Base-by-base conservation (phyloP, 1,284 basidiomycete genomes). In the Clitocybe nebularis region DNA sequence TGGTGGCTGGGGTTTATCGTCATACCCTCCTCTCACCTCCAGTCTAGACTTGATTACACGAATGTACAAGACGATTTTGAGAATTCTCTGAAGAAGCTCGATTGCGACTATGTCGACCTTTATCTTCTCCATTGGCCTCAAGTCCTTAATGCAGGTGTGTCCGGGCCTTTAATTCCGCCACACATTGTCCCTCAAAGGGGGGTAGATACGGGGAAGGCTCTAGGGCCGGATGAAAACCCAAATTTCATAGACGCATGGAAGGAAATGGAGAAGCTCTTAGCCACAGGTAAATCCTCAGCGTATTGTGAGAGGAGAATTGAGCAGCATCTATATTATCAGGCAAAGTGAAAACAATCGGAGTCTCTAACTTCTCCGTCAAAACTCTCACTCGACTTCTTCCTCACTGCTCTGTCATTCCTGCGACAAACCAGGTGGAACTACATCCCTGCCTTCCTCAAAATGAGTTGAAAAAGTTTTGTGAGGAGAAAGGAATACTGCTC, bases 291-390 rank as follows among this genome's bases (percentile, higher is more conserved):
- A 20, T 17, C n/a, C 2, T 8, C 22, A 6, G 9, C 33, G n/a
- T n/a, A n/a, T n/a, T n/a, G n/a, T n/a, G n/a, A n/a, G n/a, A n/a
- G n/a, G n/a, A n/a, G n/a, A n/a, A n/a, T n/a, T n/a, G n/a, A n/a
- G n/a, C n/a, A n/a, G n/a, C n/a, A n/a, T n/a, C n/a, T n/a, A n/a
- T n/a, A n/a, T n/a, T n/a, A 2, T 41, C 8, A 58, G 64, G 62
- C 19, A 63, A 80, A 61, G 72, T 77, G 41, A 76, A 74, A 54
- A 61, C 74, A 20, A 82, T 86, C 48, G 83, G 82, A 17, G 72
- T 86, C 20, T 82, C 78, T 35, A 86, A 86, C 64, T 84, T 84
- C 58, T 79, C 75, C 41, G 68, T 79, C 46, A 73, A 76, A 60
- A 69, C 66, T 14, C 62, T 81, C 16, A 59, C 60, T 21, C 48